phyloP scores from a whole-genome alignment of 2,329 filamentous ascomycete species.

The Diaporthe sp. region DNA sequence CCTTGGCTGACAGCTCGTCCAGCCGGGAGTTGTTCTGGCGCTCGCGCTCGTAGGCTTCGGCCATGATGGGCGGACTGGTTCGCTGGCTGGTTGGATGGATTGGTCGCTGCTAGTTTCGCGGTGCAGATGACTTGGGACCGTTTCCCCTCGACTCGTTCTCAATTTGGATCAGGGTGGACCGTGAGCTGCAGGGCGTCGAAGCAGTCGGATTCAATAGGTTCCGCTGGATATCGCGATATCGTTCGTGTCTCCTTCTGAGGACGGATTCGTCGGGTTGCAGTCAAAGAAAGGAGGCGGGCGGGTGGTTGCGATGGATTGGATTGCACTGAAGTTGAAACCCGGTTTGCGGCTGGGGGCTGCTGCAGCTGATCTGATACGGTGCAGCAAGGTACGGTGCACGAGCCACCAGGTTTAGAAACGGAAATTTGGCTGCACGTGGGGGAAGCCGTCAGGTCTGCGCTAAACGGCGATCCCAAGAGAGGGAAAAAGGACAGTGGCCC shows the following conservation, averaged over 20 bases:
- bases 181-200: not conserved
- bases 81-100: not conserved
- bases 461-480: conserved; percentile 1
- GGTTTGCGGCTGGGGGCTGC: conserved; percentile 17
- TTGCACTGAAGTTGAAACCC: conserved; percentile 23
- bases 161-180: not conserved
- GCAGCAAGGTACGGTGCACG: not conserved
- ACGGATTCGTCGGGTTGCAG: not conserved
- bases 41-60: conserved; percentile 83
- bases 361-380: too few relatives aligned
- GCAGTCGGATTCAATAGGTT: not conserved
- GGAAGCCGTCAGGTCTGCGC: not conserved
- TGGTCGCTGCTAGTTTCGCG: too few relatives aligned
- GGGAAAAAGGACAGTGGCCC: not conserved
- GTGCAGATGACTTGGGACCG: not conserved
- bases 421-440: conserved; percentile 1
- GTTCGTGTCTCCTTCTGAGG: not conserved
- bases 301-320: not conserved
- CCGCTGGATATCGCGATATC: not conserved
- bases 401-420: not conserved
- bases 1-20: conserved; percentile 90
- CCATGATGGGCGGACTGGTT: conserved; percentile 63
- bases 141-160: not conserved
- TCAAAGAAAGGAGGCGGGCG: conserved; percentile 17
- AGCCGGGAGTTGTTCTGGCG: conserved; percentile 96